phyloP scores from a whole-genome alignment of 2,329 filamentous ascomycete species.

The Thyridium curvatum region DNA sequence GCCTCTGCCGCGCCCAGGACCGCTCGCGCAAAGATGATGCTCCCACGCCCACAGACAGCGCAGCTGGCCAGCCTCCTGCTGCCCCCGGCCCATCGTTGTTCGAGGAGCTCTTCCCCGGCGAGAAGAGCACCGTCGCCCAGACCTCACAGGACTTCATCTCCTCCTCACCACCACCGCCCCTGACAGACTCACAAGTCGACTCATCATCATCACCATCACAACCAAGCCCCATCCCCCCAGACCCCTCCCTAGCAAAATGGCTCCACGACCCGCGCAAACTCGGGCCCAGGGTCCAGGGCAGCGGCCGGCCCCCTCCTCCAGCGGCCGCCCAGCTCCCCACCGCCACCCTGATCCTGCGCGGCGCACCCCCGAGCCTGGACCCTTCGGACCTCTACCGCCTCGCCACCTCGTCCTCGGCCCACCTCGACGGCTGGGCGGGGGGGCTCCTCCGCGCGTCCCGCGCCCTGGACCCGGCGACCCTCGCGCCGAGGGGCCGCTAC shows the following conservation, averaged over 20 bases:
- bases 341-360: slow-evolving; percentile 46
- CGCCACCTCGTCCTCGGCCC: slow-evolving; percentile 40
- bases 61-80: too few species aligned
- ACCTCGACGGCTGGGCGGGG: slow-evolving; percentile 61
- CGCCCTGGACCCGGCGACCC: slow-evolving; percentile 54
- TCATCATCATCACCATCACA: background rate
- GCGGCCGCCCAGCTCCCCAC: background rate
- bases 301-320: too few species aligned
- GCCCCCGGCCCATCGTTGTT: slow-evolving; percentile 8
- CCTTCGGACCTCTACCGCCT: slow-evolving; percentile 68
- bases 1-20: slow-evolving; percentile 7
- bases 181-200: background rate
- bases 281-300: too few species aligned
- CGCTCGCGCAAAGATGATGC: too few species aligned
- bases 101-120: slow-evolving; percentile 8
- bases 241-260: too few species aligned
- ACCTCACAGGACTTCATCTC: background rate
- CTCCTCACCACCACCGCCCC: background rate
- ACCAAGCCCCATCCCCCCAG: too few species aligned
- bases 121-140: background rate
- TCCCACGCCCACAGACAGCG: too few species aligned
- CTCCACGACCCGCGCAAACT: too few species aligned
- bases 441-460: slow-evolving; percentile 45
- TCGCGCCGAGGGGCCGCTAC: slow-evolving; percentile 59
- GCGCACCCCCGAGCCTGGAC: slow-evolving; percentile 51